Base-by-base conservation (phyloP, 495 filamentous ascomycete species). In the Penicillium soppii region DNA sequence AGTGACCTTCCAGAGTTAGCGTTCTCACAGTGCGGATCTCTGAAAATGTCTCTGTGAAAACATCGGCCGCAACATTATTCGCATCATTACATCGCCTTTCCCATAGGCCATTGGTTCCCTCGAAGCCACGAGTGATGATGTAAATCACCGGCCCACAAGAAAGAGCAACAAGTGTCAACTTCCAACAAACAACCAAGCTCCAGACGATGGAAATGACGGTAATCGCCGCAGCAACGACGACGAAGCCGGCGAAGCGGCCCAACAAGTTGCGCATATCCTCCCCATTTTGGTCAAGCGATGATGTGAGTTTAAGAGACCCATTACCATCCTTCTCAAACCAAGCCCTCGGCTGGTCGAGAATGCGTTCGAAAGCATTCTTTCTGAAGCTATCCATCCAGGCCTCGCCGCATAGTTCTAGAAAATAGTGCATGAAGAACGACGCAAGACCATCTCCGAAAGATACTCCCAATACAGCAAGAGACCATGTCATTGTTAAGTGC, bases 241-340 rank as follows among this genome's bases (percentile, higher is more conserved):
- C 62, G 35, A 84, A 82, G 3, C 83, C 87, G 5, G 83, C 81
- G 60, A 95, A 96, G 33, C 87, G 81, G 8, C 89, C 86, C 2
- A 96, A 70, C 0, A 97, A 63, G 51, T 90, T 89, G 4, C 86
- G 79, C 80, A 92, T 92, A 59, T 96, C 89, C 66, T 97, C 94
- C 2, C 84, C 89, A 58, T 92, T 87, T 41, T 89, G 79, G 57
- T 94, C 89, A 4, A 97, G 79, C 43, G 81, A 87, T 45, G 88
- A 81, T 0, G 73, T 80, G 13, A 98, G 76, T 25, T 76, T 70
- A 5, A 73, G 67, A 1, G 87, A 68, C 0, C 73, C 79, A 67
- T 97, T 89, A 32, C 71, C 74, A 2, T 86, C 75, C 20, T 80
- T 71, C 52, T 91, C 88, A 57, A 96, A 96, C 87, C 90, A 98